Conservation (phyloP, 805 yeast genomes). For the Pichia nakasei region DNA sequence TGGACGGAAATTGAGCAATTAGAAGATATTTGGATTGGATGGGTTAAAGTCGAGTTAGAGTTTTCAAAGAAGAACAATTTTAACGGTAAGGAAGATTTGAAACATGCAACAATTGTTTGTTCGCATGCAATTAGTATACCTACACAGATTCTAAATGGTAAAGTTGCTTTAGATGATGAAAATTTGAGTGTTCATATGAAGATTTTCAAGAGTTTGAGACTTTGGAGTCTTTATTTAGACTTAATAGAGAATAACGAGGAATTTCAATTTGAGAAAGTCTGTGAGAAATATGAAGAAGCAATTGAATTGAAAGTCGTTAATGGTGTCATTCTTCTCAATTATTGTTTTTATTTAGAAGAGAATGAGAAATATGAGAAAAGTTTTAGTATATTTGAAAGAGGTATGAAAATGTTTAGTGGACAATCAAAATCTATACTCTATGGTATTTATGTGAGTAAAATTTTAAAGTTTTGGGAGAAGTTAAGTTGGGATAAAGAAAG, state of each 20-base stretch:
- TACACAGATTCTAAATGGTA: slow-evolving; percentile 7
- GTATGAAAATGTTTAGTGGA: slow-evolving; percentile 50
- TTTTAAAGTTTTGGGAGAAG: slow-evolving; percentile 27
- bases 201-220: slow-evolving; percentile 47
- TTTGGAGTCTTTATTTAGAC: slow-evolving; percentile 74
- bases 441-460: slow-evolving; percentile 54
- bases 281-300: slow-evolving; percentile 42
- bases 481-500: slow-evolving; percentile 38
- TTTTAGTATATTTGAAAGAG: slow-evolving; percentile 59
- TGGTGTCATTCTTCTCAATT: slow-evolving; percentile 55
- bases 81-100: slow-evolving; percentile 35
- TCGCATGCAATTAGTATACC: slow-evolving; percentile 27
- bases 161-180: slow-evolving; percentile 30
- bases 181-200: slow-evolving; percentile 46
- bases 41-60: slow-evolving; percentile 59
- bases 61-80: neutral
- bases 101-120: slow-evolving; percentile 27
- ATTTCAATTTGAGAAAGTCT: slow-evolving; percentile 33
- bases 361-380: slow-evolving; percentile 38
- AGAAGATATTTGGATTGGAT: slow-evolving; percentile 59
- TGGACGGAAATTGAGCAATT: slow-evolving; percentile 54
- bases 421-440: slow-evolving; percentile 63
- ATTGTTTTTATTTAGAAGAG: slow-evolving; percentile 51
- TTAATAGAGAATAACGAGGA: slow-evolving; percentile 43
- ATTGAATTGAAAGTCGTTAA: slow-evolving; percentile 59